Conservation (phyloP, 345 rosid species). For the Gossypium arboreum region DNA sequence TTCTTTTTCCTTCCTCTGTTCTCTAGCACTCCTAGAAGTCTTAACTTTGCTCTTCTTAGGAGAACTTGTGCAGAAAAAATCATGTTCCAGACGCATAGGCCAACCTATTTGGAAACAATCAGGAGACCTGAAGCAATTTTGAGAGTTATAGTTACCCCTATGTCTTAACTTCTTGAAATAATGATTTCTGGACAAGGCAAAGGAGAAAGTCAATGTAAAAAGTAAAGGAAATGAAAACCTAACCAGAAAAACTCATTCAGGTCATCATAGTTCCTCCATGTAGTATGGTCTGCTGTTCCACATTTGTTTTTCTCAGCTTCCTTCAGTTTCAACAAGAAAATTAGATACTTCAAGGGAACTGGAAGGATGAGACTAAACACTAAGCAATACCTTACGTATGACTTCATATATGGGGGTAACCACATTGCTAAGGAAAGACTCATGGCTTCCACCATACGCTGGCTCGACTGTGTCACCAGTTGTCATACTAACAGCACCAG, state of each 20-base stretch:
- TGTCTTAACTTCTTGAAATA: conserved; percentile 17
- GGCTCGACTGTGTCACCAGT: conserved; percentile 59
- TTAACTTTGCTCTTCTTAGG: conserved; percentile 27
- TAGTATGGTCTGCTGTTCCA: conserved; percentile 80
- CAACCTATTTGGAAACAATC: conserved; percentile 86
- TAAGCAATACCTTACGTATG: conserved; percentile 47
- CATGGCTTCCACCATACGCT: conserved; percentile 60
- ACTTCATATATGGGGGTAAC: conserved; percentile 78
- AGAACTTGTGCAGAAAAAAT: conserved; percentile 49
- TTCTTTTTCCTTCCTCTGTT: conserved; percentile 36
- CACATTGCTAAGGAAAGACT: conserved; percentile 69
- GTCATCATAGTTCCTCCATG: conserved; percentile 99
- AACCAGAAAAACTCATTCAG: conserved; percentile 92
- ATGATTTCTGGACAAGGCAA: background rate
- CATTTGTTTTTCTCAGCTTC: conserved; percentile 76
- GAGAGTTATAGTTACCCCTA: conserved; percentile 12
- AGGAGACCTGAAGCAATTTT: conserved; percentile 58
- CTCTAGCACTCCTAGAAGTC: conserved; percentile 25
- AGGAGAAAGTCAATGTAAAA: conserved; percentile 4
- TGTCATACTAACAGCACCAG: conserved; percentile 42
- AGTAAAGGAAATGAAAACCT: conserved; percentile 15
- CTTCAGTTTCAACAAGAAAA: conserved; percentile 40
- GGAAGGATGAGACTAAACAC: conserved; percentile 17
- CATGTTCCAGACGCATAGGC: conserved; percentile 75
- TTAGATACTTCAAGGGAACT: conserved; percentile 15